Percentiles rank a stretch among this genome's conserved stretches.
Evolutionary conservation across 805 yeast species (phyloP).

Genomic region (Suhomyces xylopsoci): DNA sequence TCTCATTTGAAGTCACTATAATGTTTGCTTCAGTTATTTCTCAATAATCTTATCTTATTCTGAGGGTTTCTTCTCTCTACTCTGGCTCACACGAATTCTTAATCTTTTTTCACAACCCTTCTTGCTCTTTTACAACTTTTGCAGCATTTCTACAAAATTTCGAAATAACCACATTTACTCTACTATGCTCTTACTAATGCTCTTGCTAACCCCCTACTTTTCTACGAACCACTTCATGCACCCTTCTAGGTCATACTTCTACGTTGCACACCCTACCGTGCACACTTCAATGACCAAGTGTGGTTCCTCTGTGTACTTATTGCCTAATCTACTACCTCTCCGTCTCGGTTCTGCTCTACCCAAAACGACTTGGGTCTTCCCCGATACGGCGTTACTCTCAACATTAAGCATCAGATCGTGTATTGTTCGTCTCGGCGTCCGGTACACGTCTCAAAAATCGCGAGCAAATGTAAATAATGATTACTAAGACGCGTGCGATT

Average conservation of each 20-base stretch:
- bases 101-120: background rate
- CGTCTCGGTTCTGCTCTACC: background rate
- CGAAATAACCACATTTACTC: background rate
- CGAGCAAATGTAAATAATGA: background rate
- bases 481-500: slow-evolving; percentile 1
- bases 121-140: background rate
- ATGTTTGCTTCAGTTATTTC: too few relatives aligned
- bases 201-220: background rate
- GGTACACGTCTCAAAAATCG: background rate
- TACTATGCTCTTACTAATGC: background rate
- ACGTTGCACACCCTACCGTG: background rate
- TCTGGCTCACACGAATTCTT: background rate
- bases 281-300: too few relatives aligned
- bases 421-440: background rate
- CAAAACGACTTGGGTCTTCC: background rate
- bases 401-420: background rate
- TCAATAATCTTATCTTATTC: too few relatives aligned
- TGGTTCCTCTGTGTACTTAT: background rate
- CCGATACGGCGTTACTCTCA: background rate
- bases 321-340: background rate
- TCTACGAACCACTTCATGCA: background rate
- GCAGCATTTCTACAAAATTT: background rate
- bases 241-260: background rate
- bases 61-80: too few relatives aligned
- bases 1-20: background rate